A percentile compares a stretch with the other conserved stretches of the same genome.
These are phyloP conservation scores for Saturnispora gosingensis DNA, from an alignment of 805 yeast genomes.

Conservation along the genomic window DNA sequence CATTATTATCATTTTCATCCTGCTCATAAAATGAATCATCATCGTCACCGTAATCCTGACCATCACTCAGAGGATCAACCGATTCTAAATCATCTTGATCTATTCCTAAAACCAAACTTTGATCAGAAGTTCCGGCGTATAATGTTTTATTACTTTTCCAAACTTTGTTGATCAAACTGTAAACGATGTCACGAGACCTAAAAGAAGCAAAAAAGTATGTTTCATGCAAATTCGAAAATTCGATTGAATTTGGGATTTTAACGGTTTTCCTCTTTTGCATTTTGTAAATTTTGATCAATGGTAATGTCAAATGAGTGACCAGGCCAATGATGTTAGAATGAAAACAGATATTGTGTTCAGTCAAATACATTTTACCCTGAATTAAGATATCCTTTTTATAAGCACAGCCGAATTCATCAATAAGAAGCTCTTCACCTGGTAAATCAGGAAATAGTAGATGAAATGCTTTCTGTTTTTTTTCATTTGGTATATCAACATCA, in stretches of 20 bases:
- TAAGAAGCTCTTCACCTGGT: constrained; percentile 41
- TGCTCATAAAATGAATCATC: constrained; percentile 16
- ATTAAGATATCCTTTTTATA: constrained; percentile 52
- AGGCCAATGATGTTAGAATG: constrained; percentile 61
- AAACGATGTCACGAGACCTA: constrained; percentile 47
- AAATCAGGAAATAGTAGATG: constrained; percentile 49
- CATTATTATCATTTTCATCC: constrained; percentile 20
- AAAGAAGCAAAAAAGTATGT: constrained; percentile 59
- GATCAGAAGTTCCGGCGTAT: background rate
- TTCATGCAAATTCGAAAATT: constrained; percentile 52
- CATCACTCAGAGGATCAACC: constrained; percentile 2
- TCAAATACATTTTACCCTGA: constrained; percentile 57
- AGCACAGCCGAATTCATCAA: constrained; percentile 60
- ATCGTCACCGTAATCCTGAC: constrained; percentile 24
- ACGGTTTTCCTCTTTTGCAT: constrained; percentile 58
- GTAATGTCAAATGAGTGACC: constrained; percentile 49
- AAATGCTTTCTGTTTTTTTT: constrained; percentile 49
- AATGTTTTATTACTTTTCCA: constrained; percentile 44
- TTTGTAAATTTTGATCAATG: constrained; percentile 52
- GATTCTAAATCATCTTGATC: constrained; percentile 14
- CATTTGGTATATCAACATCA: constrained; percentile 31
- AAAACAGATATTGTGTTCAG: constrained; percentile 48
- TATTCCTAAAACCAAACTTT: constrained; percentile 8
- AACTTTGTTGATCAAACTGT: constrained; percentile 42
- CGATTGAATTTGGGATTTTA: constrained; percentile 61